Conservation (phyloP, 164 flowering plant species). For the Stephania cephalantha region DNA sequence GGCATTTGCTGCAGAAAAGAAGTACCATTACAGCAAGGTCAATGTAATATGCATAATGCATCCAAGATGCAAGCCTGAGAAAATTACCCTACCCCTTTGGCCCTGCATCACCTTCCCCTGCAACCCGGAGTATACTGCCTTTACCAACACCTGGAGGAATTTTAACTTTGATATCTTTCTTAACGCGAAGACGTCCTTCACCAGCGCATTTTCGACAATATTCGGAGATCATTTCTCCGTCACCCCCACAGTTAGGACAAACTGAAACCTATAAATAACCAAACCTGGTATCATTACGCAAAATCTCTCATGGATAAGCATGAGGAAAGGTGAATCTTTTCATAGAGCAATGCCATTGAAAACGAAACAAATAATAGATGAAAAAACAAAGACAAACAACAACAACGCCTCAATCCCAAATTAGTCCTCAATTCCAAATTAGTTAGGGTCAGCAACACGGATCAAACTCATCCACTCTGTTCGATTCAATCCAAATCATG, state of each 20-base stretch:
- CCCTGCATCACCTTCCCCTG: slow-evolving; percentile 95
- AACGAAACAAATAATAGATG: background rate
- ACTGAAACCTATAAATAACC: slow-evolving; percentile 58
- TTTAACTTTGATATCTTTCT: slow-evolving; percentile 87
- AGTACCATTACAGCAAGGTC: background rate
- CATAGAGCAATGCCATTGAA: too few species aligned
- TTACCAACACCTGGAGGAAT: slow-evolving; percentile 93
- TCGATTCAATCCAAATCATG: too few species aligned
- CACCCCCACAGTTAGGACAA: slow-evolving; percentile 90
- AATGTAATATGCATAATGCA: background rate
- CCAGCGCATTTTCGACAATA: slow-evolving; percentile 86
- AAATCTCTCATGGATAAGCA: background rate
- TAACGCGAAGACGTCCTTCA: slow-evolving; percentile 76
- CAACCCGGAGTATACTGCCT: slow-evolving; percentile 87
- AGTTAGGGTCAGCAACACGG: too few species aligned
- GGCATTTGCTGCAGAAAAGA: background rate
- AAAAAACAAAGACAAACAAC: background rate
- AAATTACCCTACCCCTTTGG: slow-evolving; percentile 60
- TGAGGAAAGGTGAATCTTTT: background rate
- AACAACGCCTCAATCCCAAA: too few species aligned
- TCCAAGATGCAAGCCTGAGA: background rate
- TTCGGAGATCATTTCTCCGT: slow-evolving; percentile 88
- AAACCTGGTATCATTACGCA: background rate
- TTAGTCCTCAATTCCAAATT: too few species aligned
- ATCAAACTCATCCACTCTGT: too few species aligned